Percentiles rank a stretch among this genome's conserved stretches.
Evolutionary conservation across 176 grass and related monocot genomes (phyloP).

Genomic region (Oryza meridionalis): DNA sequence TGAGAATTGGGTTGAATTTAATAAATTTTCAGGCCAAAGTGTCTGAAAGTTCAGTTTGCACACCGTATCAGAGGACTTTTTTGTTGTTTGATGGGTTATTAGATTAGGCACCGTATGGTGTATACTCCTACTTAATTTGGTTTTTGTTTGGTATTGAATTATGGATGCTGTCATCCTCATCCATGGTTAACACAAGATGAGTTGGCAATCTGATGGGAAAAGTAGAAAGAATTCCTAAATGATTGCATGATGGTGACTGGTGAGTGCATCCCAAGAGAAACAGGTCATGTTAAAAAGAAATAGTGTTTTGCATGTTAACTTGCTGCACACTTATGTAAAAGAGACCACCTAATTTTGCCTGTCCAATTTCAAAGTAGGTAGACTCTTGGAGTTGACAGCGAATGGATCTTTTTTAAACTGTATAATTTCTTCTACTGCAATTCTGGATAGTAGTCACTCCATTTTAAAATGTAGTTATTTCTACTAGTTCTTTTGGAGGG

Average conservation of each 20-base stretch:
- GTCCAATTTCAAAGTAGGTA: too few relatives aligned
- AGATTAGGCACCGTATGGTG: background rate
- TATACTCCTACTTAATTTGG: background rate
- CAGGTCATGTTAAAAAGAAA: too few relatives aligned
- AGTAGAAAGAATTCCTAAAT: background rate
- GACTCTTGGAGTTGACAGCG: too few relatives aligned
- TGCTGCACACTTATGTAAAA: too few relatives aligned
- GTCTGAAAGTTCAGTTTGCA: background rate
- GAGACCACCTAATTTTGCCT: too few relatives aligned
- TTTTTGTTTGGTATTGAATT: background rate
- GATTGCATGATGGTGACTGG: background rate
- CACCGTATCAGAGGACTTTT: too few relatives aligned
- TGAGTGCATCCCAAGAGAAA: too few relatives aligned
- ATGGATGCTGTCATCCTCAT: background rate
- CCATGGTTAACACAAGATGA: background rate
- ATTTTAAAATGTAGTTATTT: too few relatives aligned
- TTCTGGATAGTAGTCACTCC: too few relatives aligned
- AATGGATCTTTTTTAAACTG: background rate
- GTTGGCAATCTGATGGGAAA: background rate
- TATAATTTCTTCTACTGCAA: background rate
- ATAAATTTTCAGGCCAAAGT: background rate
- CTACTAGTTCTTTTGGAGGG: too few relatives aligned
- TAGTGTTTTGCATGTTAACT: too few relatives aligned
- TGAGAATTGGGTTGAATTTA: background rate
- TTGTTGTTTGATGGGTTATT: background rate